These are phyloP conservation scores for Pharus latifolius DNA, from an alignment of 176 grass and related monocot genomes.

Conservation along the genomic window DNA sequence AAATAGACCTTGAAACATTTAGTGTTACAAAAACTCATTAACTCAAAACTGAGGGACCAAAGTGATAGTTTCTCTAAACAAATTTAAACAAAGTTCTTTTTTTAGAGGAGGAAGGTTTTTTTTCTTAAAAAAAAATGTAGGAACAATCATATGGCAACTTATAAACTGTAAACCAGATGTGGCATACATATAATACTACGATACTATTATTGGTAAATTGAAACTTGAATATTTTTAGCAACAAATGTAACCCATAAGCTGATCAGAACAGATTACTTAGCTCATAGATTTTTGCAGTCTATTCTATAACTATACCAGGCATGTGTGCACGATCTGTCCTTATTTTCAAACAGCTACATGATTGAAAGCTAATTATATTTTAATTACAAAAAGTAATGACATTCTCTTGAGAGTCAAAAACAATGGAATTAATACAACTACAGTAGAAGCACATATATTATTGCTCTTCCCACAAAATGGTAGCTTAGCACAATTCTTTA, in stretches of 20 bases:
- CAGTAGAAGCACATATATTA: constrained; percentile 15
- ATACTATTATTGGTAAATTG: constrained; percentile 1
- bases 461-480: neutral
- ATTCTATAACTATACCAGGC: constrained; percentile 16
- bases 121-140: neutral
- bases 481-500: constrained; percentile 5
- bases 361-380: constrained; percentile 24
- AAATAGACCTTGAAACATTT: too few relatives aligned
- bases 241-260: neutral
- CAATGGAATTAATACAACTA: constrained; percentile 25
- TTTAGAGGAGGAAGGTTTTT: too few relatives aligned
- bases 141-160: neutral
- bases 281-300: neutral
- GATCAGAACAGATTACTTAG: constrained; percentile 6
- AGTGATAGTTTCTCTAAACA: too few relatives aligned
- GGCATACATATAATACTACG: neutral
- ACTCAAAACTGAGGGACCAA: too few relatives aligned
- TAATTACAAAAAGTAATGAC: too few relatives aligned
- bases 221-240: neutral
- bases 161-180: neutral
- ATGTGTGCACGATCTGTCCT: constrained; percentile 22
- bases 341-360: constrained; percentile 35
- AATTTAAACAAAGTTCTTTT: too few relatives aligned
- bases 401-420: too few relatives aligned
- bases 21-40: too few relatives aligned